These are phyloP conservation scores for Canavalia ensiformis DNA, from an alignment of 306 rosid genomes.

Conservation along the genomic window DNA sequence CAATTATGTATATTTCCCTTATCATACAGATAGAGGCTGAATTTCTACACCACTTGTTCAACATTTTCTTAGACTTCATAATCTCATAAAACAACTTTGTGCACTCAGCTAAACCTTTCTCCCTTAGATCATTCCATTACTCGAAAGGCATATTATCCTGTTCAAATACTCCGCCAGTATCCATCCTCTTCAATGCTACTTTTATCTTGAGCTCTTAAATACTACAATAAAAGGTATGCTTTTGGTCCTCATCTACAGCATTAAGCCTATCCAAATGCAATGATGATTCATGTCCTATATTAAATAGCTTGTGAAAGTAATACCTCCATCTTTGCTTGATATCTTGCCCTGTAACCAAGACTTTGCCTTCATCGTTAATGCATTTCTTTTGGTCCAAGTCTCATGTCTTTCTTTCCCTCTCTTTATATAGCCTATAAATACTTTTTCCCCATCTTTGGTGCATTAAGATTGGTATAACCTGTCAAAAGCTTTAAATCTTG, in stretches of 20 bases:
- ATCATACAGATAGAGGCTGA: too few species aligned
- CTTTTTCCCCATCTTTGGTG: too few species aligned
- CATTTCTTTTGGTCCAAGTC: too few species aligned
- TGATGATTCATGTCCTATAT: not conserved
- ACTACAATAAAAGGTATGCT: not conserved
- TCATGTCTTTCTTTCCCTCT: too few species aligned
- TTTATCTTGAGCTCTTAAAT: not conserved
- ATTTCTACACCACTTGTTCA: too few species aligned
- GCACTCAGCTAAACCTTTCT: not conserved
- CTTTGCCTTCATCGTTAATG: too few species aligned
- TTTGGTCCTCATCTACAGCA: not conserved
- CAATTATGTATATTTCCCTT: too few species aligned
- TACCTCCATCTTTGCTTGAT: too few species aligned
- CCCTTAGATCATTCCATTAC: not conserved
- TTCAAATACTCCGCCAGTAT: not conserved
- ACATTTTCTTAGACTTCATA: not conserved
- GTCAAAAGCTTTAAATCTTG: too few species aligned
- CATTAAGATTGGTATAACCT: too few species aligned
- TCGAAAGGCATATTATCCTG: not conserved
- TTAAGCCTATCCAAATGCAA: not conserved
- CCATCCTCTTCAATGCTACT: not conserved
- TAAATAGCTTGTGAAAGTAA: not conserved
- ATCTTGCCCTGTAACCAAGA: too few species aligned
- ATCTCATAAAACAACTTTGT: not conserved
- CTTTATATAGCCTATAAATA: too few species aligned